Base-by-base conservation (phyloP, 2,329 filamentous ascomycete genomes). In the Colletotrichum sp. region DNA sequence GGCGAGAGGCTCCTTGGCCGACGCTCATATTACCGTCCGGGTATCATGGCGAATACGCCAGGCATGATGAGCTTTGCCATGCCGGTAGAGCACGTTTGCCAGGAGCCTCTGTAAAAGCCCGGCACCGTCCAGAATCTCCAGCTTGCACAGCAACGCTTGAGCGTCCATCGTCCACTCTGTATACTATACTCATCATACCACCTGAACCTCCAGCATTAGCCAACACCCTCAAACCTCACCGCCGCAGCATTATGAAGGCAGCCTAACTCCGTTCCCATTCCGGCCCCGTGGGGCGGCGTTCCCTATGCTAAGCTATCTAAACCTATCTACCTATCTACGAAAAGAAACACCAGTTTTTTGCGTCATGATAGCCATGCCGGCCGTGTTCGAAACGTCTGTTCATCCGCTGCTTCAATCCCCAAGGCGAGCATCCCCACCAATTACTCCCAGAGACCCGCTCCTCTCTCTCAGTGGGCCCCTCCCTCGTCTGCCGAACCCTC, bases 261-360 rank as follows among this genome's bases (percentile, higher is more conserved):
- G 63, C 63, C 63, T 49, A 70, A 70, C 68, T 62, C 59, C 68
- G 59, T 73, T 52, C 44, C 65, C 57, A 59, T 73, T 65, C 59
- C 34, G 32, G 26, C 64, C 70, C 70, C 64, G 26, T 68, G 34
- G 64, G 72, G 74, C 34, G 74, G 69, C 59, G 65, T 60, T 60
- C 59, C 74, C 74, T 73, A 76, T 76, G 74, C 70, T 76, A 72
- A 76, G 71, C 74, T 76, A 76, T 76, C 73, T 76, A 76, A 52
- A 57, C 73, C 70, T 73, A 76, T 76, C 74, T 76, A 76, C 68
- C 72, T 75, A 75, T 75, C 72, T 75, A 75, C 64, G 69, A 73
- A 64, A 52, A 59, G 44, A 52, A 59, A 68, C 30, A 49, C 55
- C 64, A 64, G n/a, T 62, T 63, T 74, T 65, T 63, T 75, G 44